Base-by-base conservation (phyloP, 768 basidiomycete species). In the Pleurotus pulmonarius region DNA sequence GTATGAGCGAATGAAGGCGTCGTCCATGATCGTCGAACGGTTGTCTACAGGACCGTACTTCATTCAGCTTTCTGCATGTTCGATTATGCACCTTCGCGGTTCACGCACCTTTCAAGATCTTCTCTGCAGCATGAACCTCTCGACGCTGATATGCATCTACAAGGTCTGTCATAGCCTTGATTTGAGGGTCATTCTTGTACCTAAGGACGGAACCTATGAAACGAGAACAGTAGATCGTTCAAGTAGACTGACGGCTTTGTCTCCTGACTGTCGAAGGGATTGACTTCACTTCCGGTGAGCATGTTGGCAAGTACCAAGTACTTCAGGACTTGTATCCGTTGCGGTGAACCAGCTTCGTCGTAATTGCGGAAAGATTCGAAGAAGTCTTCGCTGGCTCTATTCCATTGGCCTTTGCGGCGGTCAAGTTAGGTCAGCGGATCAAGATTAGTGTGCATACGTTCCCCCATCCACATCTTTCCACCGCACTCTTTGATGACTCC, bases 381-480 rank as follows among this genome's bases (percentile, higher is more conserved):
- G 70, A 99, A 97, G 73, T 99, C 97, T 68, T 94, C 92, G 60
- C 93, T 95, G 0, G 97, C 97, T 56, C 92, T 85, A 56, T 91
- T 89, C 95, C 96, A 99, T 75, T 97, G 92, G 56, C 91, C 92
- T 94, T 66, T 18, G 20, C 26, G 16, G 15, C 22, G n/a, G 16
- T 43, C 43, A 38, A n/a, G 15, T 16, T 12, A 22, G 12, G 40
- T 18, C 3, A 29, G 43, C 1, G 2, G 7, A 11, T 34, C 11
- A 11, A 45, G 18, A 18, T 18, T 4, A 34, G 20, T 20, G 15
- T 20, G 64, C 86, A 65, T 70, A 89, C 96, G 90, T 79, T 98
- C 97, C 57, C 92, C 94, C 97, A 99, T 98, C 95, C 97, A 98
- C 97, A 99, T 99, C 74, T 99, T 99, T 2, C 97, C 97, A 13